Evolutionary conservation across 2,329 filamentous ascomycete species (phyloP), one percentile per base, ranked within the genome.

Genomic region (Seiridium unicorne): DNA sequence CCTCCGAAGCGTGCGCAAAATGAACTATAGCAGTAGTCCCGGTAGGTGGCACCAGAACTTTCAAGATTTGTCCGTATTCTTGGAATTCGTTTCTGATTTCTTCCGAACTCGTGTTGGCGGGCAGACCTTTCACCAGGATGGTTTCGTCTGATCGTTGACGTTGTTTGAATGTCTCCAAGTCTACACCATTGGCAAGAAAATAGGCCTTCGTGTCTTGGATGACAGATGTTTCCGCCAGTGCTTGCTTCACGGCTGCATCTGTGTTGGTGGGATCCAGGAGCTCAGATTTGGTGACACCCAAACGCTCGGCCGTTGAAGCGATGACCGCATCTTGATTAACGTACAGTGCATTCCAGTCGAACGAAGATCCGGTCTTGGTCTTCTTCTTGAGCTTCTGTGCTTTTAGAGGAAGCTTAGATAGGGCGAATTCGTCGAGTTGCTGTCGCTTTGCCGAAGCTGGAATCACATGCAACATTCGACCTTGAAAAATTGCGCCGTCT

Each of bases 301-400:
- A 82, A 58, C 93, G 89, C 70, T 89, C 87, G 53, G 95, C 92
- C 62, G 97, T 87, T 5, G 93, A 96, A 54, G 91, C 88, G 76
- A 97, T 93, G 57, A 99, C 93, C 55, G 95, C 92, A 79, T 99
- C 93, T 77, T 92, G 90, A 76, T 90, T 97, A 91, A 99, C 96
- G 76, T 95, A 99, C n/a, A 99, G 81, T n/a, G 93, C 94, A 79
- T 99, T 99, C 95, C 95, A 99, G 73, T 94, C 97, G 78, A 98
- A 98, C 1, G 85, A 87, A 54, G 84, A 87, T 7, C 90, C 84
- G 31, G 93, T 91, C 68, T 94, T 89, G 55, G 89, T 84, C 76
- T 91, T 96, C 69, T 90, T 91, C 72, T 90, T 92, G 66, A 98
- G 90, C 69, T 96, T 85, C 75, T 98, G 95, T 75, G 96, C 95